These are phyloP conservation scores for Colletotrichum shisoi DNA, from an alignment of 2,329 filamentous ascomycete genomes.

Conservation along the genomic window DNA sequence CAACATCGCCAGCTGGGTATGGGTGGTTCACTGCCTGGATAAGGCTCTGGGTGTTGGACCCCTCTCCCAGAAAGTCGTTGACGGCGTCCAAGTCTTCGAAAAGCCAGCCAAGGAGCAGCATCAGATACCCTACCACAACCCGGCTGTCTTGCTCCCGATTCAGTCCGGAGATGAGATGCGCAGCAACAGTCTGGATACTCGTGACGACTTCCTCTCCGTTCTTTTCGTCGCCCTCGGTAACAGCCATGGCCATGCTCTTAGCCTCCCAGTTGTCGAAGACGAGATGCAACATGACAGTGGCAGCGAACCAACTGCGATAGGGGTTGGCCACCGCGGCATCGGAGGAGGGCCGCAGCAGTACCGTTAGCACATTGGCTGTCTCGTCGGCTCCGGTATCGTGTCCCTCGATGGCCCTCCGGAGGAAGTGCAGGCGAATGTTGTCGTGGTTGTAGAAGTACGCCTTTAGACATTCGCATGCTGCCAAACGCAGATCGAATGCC, in stretches of 20 bases:
- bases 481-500: slow-evolving; percentile 80
- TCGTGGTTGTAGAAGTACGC: slow-evolving; percentile 87
- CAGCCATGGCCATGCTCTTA: slow-evolving; percentile 79
- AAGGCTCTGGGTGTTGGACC: slow-evolving; percentile 87
- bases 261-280: slow-evolving; percentile 80
- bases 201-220: slow-evolving; percentile 95
- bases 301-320: slow-evolving; percentile 89
- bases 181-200: slow-evolving; percentile 85
- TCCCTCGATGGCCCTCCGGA: slow-evolving; percentile 87
- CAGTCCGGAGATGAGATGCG: slow-evolving; percentile 83
- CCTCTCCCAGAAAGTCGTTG: slow-evolving; percentile 91
- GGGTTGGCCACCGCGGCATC: slow-evolving; percentile 74
- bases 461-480: slow-evolving; percentile 89
- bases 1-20: slow-evolving; percentile 65
- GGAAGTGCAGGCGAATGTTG: slow-evolving; percentile 83
- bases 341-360: slow-evolving; percentile 73
- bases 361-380: slow-evolving; percentile 86
- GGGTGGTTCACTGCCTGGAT: slow-evolving; percentile 75
- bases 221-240: slow-evolving; percentile 88
- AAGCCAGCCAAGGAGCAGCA: slow-evolving; percentile 87
- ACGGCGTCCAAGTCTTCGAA: slow-evolving; percentile 92
- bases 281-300: slow-evolving; percentile 85
- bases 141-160: slow-evolving; percentile 79
- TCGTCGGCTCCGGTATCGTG: slow-evolving; percentile 80
- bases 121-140: slow-evolving; percentile 83